phyloP scores from a whole-genome alignment of 345 rosid genomes.

The Eucalyptus curtisii region DNA sequence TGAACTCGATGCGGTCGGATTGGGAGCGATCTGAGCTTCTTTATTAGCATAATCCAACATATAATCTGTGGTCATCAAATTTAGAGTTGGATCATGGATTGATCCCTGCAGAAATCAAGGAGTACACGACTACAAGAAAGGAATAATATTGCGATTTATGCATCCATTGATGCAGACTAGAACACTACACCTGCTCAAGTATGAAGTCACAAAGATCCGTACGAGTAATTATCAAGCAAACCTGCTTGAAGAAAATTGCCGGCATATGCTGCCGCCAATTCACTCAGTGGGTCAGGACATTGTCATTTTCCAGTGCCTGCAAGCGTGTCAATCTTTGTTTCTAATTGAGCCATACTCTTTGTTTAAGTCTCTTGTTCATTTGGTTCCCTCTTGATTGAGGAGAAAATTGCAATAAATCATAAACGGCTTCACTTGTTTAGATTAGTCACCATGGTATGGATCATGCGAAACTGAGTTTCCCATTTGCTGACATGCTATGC shows the following conservation, averaged over 20 bases:
- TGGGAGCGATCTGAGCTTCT: neutral
- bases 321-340: neutral
- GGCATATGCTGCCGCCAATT: neutral
- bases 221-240: neutral
- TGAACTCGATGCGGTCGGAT: neutral
- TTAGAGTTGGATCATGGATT: neutral
- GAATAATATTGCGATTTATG: neutral
- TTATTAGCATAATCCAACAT: neutral
- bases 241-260: neutral
- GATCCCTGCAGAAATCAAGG: neutral
- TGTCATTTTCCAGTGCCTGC: neutral
- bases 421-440: neutral
- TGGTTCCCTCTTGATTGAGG: neutral
- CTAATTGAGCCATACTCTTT: neutral
- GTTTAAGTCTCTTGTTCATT: neutral
- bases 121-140: neutral
- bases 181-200: neutral
- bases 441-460: neutral
- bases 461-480: neutral
- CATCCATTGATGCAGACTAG: neutral
- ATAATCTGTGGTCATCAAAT: neutral
- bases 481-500: neutral
- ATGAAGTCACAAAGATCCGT: neutral
- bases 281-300: neutral
- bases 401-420: neutral